phyloP scores from a whole-genome alignment of 148 eudicot genomes.

The Amaranthus hypochondriacus region DNA sequence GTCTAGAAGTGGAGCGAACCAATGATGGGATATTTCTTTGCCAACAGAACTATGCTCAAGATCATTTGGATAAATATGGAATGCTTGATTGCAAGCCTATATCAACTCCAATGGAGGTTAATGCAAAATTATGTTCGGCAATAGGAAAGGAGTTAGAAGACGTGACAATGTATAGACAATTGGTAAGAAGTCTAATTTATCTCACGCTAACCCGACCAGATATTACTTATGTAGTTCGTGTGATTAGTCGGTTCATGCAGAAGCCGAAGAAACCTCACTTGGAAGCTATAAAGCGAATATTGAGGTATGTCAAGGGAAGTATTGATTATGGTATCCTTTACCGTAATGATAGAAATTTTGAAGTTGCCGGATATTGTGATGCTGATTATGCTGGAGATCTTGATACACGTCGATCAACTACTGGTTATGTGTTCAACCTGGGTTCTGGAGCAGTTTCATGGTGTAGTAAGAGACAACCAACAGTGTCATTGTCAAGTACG shows the following conservation, averaged over 20 bases:
- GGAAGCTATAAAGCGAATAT: too few species aligned
- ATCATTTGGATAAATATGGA: not conserved
- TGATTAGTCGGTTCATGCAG: too few species aligned
- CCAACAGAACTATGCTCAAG: not conserved
- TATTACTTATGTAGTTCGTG: too few species aligned
- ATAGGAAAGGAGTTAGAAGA: not conserved
- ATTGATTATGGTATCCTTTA: too few species aligned
- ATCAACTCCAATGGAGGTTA: not conserved
- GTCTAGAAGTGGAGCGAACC: not conserved
- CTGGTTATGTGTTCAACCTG: too few species aligned
- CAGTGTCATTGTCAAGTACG: not conserved
- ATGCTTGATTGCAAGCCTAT: not conserved
- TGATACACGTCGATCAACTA: too few species aligned
- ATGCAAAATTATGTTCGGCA: not conserved
- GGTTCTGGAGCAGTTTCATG: not conserved
- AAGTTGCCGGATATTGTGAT: not conserved
- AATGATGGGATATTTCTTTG: not conserved
- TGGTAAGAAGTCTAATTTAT: not conserved
- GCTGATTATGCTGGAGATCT: not conserved
- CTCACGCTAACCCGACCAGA: not conserved
- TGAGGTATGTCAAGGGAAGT: too few species aligned
- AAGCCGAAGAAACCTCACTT: too few species aligned
- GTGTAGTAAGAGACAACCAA: slow-evolving; percentile 1
- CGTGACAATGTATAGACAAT: slow-evolving; percentile 4
- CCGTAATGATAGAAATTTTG: too few species aligned